These are phyloP conservation scores for Ustulina deusta DNA, from an alignment of 2,329 filamentous ascomycete species.

Conservation along the genomic window DNA sequence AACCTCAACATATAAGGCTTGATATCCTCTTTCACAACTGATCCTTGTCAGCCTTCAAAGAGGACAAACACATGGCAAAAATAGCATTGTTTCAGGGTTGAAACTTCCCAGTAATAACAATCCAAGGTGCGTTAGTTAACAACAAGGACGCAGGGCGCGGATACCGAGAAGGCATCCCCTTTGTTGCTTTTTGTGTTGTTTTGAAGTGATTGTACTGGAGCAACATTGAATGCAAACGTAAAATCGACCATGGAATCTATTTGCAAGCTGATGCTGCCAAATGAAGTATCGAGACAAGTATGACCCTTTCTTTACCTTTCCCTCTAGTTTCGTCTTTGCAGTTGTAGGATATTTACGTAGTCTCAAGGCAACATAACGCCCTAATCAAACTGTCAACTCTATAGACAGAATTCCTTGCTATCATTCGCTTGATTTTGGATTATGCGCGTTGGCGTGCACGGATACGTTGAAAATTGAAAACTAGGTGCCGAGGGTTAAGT, in stretches of 20 bases:
- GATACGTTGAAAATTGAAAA: no score
- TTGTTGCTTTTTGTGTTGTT: constrained; percentile 13
- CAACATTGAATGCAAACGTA: background rate
- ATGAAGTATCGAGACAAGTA: background rate
- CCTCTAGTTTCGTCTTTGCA: background rate
- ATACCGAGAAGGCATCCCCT: background rate
- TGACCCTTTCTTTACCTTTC: background rate
- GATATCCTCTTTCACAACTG: background rate
- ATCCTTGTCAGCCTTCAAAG: background rate
- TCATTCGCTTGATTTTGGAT: background rate
- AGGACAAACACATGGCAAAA: background rate
- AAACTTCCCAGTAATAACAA: background rate
- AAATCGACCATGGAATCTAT: no score
- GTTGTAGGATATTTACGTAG: no score
- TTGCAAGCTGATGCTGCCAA: background rate
- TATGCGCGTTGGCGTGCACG: background rate
- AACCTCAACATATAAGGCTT: background rate
- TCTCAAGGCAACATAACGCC: no score
- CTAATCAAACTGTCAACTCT: background rate
- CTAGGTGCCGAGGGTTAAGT: background rate
- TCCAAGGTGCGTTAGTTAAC: background rate
- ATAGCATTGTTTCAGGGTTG: background rate
- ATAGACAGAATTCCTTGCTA: background rate
- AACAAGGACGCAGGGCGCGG: background rate
- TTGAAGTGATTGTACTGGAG: background rate